A percentile compares a stretch with the other conserved stretches of the same genome.
These are phyloP conservation scores for Sechiopsis laciniata DNA, from an alignment of 306 rosid genomes.

Conservation along the genomic window DNA sequence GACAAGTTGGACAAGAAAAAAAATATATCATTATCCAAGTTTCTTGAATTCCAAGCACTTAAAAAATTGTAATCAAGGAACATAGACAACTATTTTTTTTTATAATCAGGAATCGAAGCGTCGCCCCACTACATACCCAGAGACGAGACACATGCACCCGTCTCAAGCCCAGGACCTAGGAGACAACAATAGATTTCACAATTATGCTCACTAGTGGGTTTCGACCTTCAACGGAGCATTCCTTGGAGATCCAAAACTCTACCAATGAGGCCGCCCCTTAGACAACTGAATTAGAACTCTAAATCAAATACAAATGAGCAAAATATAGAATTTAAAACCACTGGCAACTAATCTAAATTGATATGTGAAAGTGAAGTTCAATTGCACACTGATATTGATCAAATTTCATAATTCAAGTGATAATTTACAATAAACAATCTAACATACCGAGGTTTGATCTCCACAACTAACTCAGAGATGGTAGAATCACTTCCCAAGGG, in stretches of 20 bases:
- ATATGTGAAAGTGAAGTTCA: not conserved
- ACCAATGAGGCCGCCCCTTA: too few species aligned
- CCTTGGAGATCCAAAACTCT: too few species aligned
- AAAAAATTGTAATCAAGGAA: not conserved
- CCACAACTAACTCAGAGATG: constrained; percentile 69
- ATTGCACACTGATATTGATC: not conserved
- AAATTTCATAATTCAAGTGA: not conserved
- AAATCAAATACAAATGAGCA: not conserved
- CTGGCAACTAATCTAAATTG: not conserved
- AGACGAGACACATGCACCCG: too few species aligned
- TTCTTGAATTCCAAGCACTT: not conserved
- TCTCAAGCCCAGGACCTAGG: too few species aligned
- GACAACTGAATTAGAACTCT: not conserved
- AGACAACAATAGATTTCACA: too few species aligned
- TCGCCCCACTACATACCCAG: too few species aligned
- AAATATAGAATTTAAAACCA: not conserved
- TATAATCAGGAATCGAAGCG: too few species aligned
- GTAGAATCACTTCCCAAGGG: constrained; percentile 50
- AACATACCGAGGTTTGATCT: constrained; percentile 86
- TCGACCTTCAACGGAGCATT: too few species aligned
- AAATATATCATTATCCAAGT: not conserved
- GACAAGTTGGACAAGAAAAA: not conserved
- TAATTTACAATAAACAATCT: not conserved
- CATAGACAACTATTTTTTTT: not conserved
- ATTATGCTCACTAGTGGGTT: too few species aligned